Base-by-base conservation (phyloP, 352 stramenopile genomes). In the Globisporangium yorkense region DNA sequence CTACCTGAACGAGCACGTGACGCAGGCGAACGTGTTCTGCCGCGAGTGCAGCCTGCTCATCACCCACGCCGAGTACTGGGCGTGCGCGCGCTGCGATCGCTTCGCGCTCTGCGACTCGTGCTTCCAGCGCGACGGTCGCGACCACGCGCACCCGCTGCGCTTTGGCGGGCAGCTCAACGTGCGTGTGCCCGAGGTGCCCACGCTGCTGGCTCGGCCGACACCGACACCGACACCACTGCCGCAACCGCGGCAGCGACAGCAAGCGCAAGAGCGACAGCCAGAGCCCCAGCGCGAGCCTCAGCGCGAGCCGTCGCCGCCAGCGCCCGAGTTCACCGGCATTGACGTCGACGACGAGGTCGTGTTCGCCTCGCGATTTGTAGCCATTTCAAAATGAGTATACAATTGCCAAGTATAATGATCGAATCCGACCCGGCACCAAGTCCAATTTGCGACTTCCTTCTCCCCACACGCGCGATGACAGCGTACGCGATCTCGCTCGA, bases 11-110 rank as follows among this genome's bases (percentile, higher is more conserved):
- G 72, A 91, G 58, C 70, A 72, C 54, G 66, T 90, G 37, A 67
- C 61, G 18, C 84, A 92, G 54, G 61, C 79, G 41, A 92, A 92
- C 52, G 61, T 88, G 18, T 92, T 92, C 61, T 94, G 84, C 61
- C 67, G 60, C 24, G 75, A 89, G 49, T 94, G 84, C 71, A 84
- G 58, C 45, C 70, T 94, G 31, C 64, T 94, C 7, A 87, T 94
- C 66, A 88, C 80, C 50, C 79, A 87, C 61, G 77, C 70, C 13
- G 64, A 86, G 39, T 83, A 80, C 59, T 94, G 83, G 82, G 62
- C 66, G 8, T 94, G 84, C 58, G 48, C 21, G 12, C 59, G 41
- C 9, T 92, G 84, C 54, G 56, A 74, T 45, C 74, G 72, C 55
- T 86, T 80, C 54, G 74, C 79, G 13, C 65, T 92, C 41, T 94